Percentiles rank a stretch among this genome's conserved stretches.
phyloP scores from a whole-genome alignment of 2,329 filamentous ascomycete genomes.

The Nothophaeocryptopus gaeumannii region DNA sequence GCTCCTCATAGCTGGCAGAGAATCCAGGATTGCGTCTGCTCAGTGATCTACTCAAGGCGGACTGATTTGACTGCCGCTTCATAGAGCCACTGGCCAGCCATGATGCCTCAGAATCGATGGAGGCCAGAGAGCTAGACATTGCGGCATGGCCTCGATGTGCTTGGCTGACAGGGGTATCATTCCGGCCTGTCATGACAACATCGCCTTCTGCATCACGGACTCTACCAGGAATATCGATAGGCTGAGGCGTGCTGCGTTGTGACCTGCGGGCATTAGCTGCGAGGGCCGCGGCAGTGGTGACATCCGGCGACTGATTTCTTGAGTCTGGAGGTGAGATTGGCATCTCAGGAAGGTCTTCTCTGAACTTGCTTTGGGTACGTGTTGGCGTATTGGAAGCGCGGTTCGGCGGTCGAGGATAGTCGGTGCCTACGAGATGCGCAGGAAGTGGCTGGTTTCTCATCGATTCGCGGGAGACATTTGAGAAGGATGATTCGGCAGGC shows the following conservation, averaged over 20 bases:
- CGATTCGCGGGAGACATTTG: constrained; percentile 86
- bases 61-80: constrained; percentile 47
- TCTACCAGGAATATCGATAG: constrained; percentile 19
- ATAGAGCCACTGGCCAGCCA: constrained; percentile 76
- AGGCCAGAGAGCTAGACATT: constrained; percentile 82
- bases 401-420: constrained; percentile 34
- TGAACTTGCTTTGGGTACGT: constrained; percentile 84
- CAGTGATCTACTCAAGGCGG: constrained; percentile 46
- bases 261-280: constrained; percentile 41
- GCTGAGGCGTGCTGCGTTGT: constrained; percentile 27
- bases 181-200: constrained; percentile 29
- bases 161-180: constrained; percentile 41
- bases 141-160: constrained; percentile 21
- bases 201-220: constrained; percentile 14
- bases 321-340: constrained; percentile 84
- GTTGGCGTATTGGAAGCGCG: constrained; percentile 61
- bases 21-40: constrained; percentile 51
- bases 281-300: constrained; percentile 43
- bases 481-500: constrained; percentile 70
- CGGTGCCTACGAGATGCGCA: constrained; percentile 44
- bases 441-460: constrained; percentile 61
- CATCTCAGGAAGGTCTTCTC: constrained; percentile 85
- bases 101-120: constrained; percentile 90
- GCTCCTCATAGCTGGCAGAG: constrained; percentile 63
- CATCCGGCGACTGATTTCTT: constrained; percentile 73